Evolutionary conservation across 1,139 yeast species (phyloP).

Genomic region (Pichia cactophila): DNA sequence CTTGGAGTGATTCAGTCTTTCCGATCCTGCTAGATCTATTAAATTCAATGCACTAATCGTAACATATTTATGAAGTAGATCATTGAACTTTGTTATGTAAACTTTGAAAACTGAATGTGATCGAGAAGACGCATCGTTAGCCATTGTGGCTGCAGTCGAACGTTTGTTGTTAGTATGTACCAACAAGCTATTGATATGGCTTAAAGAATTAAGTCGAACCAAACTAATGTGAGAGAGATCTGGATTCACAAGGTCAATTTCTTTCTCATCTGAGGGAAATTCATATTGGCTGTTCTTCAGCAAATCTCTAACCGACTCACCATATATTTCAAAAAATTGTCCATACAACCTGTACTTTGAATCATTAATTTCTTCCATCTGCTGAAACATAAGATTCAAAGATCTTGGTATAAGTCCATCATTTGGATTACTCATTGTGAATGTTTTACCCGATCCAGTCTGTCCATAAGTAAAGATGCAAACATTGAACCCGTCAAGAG

Average conservation of each 20-base stretch:
- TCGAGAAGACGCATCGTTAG: slow-evolving; percentile 71
- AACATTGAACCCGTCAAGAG: slow-evolving; percentile 84
- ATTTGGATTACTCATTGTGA: slow-evolving; percentile 67
- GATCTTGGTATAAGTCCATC: slow-evolving; percentile 86
- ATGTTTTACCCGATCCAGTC: slow-evolving; percentile 95
- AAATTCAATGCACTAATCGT: slow-evolving; percentile 61
- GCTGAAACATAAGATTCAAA: slow-evolving; percentile 60
- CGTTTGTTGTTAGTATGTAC: slow-evolving; percentile 52
- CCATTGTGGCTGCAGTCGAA: slow-evolving; percentile 74
- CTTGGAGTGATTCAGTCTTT: slow-evolving; percentile 68
- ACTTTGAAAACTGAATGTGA: slow-evolving; percentile 69
- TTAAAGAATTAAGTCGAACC: slow-evolving; percentile 35
- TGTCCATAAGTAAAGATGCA: slow-evolving; percentile 97
- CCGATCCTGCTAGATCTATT: slow-evolving; percentile 90
- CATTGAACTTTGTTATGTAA: slow-evolving; percentile 29
- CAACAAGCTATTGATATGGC: slow-evolving; percentile 46
- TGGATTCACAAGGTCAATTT: slow-evolving; percentile 33
- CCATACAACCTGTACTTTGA: slow-evolving; percentile 60
- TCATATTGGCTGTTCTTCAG: slow-evolving; percentile 25
- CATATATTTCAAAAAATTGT: slow-evolving; percentile 84
- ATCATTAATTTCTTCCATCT: slow-evolving; percentile 41
- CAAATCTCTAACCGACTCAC: slow-evolving; percentile 71
- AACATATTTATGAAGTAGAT: not conserved
- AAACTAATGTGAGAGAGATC: slow-evolving; percentile 51
- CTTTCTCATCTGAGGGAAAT: slow-evolving; percentile 18